Base-by-base conservation (phyloP, 192 early-diverging fungal species). In the Linderina pennispora region DNA sequence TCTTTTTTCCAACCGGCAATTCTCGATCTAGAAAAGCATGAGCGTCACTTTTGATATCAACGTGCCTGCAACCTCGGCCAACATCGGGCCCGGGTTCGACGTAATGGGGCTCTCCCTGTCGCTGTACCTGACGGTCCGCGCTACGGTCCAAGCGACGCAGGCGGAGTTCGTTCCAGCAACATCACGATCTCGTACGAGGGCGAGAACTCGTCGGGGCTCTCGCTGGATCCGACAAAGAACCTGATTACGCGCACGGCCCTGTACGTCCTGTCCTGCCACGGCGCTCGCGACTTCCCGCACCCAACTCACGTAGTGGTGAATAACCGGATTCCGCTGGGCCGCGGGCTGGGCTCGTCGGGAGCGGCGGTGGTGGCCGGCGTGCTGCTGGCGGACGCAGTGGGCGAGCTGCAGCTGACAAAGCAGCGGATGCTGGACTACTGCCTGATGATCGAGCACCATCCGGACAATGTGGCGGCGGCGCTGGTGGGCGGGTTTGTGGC, bases 41-140 rank as follows among this genome's bases (percentile, higher is more conserved):
- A 16, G 43, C 18, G 45, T 32, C 24, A 59, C 32, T 23, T 57
- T 56, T 40, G 39, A 31, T 9, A 91, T 99, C 64, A 73, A 60
- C 17, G 90, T 94, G n/a, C 94, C 97, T 6, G 86, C 86, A 20
- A 94, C 95, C 8, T 88, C 97, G n/a, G 86, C 97, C 43, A 99
- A 99, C 66, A 84, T 99, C 38, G 97, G 97, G 13, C 93, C 94
- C 14, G 97, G 97, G 26, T 99, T 94, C 61, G 97, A 99, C 62
- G 85, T 88, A 17, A 79, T 99, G 28, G 97, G 97, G 18, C 78
- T 91, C 3, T 85, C 90, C 21, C 83, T 96, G 15, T 89, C 87
- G n/a, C 73, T 97, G 34, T 86, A 88, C 65, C 76, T 99, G 28
- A 78, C 77, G 1, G 62, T 99, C 16, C 69, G 77, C 23, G 81